Evolutionary conservation across 495 filamentous ascomycete species (phyloP).

Genomic region (Aspergillus asperescens): DNA sequence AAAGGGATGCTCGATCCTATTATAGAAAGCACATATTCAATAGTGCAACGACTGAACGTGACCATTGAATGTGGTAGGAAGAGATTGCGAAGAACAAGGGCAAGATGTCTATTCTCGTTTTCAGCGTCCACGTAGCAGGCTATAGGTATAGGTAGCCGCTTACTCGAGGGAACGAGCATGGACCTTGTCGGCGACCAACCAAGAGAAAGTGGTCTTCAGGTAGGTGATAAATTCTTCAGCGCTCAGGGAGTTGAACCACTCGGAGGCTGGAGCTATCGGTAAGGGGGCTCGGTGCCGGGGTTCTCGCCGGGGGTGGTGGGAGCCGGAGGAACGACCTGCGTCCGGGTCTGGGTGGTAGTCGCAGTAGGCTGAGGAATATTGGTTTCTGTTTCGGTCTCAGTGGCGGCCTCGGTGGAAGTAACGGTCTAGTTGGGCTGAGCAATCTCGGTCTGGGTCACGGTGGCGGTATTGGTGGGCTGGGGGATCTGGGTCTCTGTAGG

Average conservation of each 20-base stretch:
- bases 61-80: conserved; percentile 9
- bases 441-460: conserved; percentile 8
- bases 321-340: conserved; percentile 2
- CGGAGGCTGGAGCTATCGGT: conserved; percentile 25
- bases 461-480: conserved; percentile 9
- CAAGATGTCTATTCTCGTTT: conserved; percentile 16
- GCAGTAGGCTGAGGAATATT: too few relatives aligned
- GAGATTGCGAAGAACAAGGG: conserved; percentile 1
- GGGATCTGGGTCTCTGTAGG: conserved; percentile 21
- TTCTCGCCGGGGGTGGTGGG: conserved; percentile 4
- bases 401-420: not conserved
- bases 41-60: conserved; percentile 11
- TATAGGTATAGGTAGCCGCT: not conserved
- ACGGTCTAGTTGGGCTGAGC: not conserved
- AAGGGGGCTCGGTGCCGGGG: conserved; percentile 13
- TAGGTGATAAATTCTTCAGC: conserved; percentile 33
- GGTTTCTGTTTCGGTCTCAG: too few relatives aligned
- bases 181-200: conserved; percentile 36
- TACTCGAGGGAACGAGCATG: conserved; percentile 34
- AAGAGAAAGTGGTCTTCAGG: conserved; percentile 32
- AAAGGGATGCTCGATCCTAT: conserved; percentile 8
- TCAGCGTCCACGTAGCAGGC: not conserved
- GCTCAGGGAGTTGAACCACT: conserved; percentile 36
- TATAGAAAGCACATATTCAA: conserved; percentile 15
- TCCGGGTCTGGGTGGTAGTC: conserved; percentile 14